Base-by-base conservation (phyloP, 2,329 filamentous ascomycete species). In the Pseudogymnoascus pannorum region DNA sequence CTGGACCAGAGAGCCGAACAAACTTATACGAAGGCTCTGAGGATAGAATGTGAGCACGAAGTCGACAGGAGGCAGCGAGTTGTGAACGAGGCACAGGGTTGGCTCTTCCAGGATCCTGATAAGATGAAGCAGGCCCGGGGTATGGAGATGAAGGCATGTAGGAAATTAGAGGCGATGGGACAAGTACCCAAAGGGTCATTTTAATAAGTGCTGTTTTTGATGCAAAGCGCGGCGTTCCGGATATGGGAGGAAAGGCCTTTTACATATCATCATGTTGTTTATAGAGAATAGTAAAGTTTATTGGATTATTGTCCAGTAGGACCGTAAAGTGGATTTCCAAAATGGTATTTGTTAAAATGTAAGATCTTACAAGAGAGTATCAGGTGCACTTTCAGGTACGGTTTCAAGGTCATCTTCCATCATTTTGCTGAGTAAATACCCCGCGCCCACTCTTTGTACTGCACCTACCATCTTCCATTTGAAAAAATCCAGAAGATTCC, bases 1-100 rank as follows among this genome's bases (percentile, higher is more conserved):
- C 78, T 99, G 31, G 94, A 97, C 72, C 81, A 85, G 66, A 81
- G 80, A 61, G 94, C 92, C 54, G 93, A 97, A 73, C 75, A 82
- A 3, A 83, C 84, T 38, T 90, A 89, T 65, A 78, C 96, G 40
- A 80, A 84, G 58, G 79, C 81, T 35, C 75, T 97, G 59, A 83
- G 82, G 57, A 78, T 80, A 62, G 81, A 87, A 70, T 99, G 94
- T 75, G 87, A 93, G 65, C 78, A 79, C 61, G 92, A 99, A 76
- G 77, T 84, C 64, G 76, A 81, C 57, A 77, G 82, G 64, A 67
- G 62, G 66, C 76, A 81, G 63, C 77, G 81, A 58, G 75, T 86
- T 72, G 78, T 85, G 61, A 80, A 89, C 62, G 84, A 88, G 61
- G 87, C 87, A 1, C 81, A 85, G 66, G 87, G 87, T 1, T 89